phyloP scores from a whole-genome alignment of 2,329 filamentous ascomycete genomes.

The Phialophora chinensis region DNA sequence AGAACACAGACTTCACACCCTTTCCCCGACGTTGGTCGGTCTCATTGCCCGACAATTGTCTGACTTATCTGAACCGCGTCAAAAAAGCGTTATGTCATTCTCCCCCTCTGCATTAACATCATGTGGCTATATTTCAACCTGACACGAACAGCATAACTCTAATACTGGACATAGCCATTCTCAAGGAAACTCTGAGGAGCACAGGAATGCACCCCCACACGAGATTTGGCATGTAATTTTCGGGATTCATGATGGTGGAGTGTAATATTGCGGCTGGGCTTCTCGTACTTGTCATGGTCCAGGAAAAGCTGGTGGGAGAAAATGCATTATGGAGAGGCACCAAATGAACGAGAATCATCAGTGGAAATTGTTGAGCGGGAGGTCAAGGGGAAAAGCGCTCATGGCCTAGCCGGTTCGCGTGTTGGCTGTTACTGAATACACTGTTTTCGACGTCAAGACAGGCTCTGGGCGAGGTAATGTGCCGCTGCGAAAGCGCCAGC shows the following conservation, averaged over 20 bases:
- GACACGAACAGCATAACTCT: conserved; percentile 11
- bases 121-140: neutral
- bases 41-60: neutral
- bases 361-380: neutral
- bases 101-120: conserved; percentile 7
- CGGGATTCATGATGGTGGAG: conserved; percentile 7
- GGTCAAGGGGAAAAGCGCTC: neutral
- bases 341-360: neutral
- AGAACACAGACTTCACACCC: neutral
- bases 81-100: conserved; percentile 1
- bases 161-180: conserved; percentile 6
- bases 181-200: neutral
- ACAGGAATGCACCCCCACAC: conserved; percentile 5
- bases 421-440: neutral
- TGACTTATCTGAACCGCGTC: neutral
- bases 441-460: neutral
- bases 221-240: conserved; percentile 8
- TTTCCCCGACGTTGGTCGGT: neutral
- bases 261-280: neutral
- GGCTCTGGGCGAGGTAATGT: neutral
- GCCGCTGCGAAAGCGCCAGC: no score
- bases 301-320: neutral
- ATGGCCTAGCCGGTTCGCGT: neutral
- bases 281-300: neutral
- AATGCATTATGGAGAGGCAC: neutral